Base-by-base conservation (phyloP, 1,284 basidiomycete species). In the Trichosporon sp. region DNA sequence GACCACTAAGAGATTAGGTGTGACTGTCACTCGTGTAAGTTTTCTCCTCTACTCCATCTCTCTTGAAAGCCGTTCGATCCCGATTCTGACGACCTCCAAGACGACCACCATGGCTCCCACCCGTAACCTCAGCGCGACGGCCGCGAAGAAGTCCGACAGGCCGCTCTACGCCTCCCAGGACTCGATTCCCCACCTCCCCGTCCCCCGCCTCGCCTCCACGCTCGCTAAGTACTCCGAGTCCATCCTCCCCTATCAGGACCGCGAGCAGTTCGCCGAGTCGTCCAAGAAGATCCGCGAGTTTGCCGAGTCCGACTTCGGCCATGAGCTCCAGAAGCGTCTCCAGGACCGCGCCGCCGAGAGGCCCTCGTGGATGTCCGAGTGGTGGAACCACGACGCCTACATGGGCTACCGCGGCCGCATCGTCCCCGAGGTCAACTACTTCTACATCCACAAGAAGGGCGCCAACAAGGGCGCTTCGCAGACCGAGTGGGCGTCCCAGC, bases 321-420 rank as follows among this genome's bases (percentile, higher is more conserved):
- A 88, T 56, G 88, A 90, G 71, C 88, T 98, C n/a, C 96, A 98
- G 85, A 83, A 86, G 70, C 87, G 96, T 3, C 87, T 98, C 51
- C 86, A 93, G 79, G 87, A 88, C 35, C 89, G 95, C 4, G 93
- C 93, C 0, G 73, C 76, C 35, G 80, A 81, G 59, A 84, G 90
- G 71, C 89, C 89, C 76, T 96, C 88, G 86, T 99, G 96, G 96
- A 87, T 99, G 40, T 88, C 88, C 69, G 94, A 97, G 71, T 99
- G 96, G 96, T 99, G 96, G 96, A 97, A 98, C 84, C 93, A 98
- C 56, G 88, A 84, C 8, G 96, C 95, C 31, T 88, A 88, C 80
- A 85, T 86, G 83, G 81, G 81, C 10, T 85, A 84, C 74, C 79
- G 87, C 43, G 87, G 97, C 77, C 91, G 96, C 4, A 92, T 98